Conservation (phyloP, 306 rosid species). For the Cucurbita pepo region DNA sequence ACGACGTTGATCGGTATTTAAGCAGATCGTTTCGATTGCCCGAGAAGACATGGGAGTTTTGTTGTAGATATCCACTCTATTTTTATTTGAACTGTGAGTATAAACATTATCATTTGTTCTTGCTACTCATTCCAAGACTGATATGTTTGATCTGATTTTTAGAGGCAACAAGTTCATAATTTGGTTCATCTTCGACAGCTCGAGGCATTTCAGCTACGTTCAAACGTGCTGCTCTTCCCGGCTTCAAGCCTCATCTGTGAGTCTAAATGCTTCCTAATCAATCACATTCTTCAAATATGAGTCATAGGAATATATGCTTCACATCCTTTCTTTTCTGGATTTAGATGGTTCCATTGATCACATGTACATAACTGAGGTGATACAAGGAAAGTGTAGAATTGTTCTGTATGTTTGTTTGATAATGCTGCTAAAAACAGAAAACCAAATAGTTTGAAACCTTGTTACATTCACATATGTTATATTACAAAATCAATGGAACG, state of each 20-base stretch:
- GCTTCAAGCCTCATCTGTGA: constrained; percentile 2
- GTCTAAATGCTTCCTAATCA: background rate
- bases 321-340: background rate
- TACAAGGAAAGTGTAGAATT: background rate
- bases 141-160: background rate
- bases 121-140: background rate
- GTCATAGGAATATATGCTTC: background rate
- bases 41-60: background rate
- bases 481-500: no score
- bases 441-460: background rate
- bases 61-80: background rate
- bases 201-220: background rate
- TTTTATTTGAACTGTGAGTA: constrained; percentile 1
- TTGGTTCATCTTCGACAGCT: background rate
- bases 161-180: background rate
- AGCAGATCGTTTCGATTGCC: background rate
- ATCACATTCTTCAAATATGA: background rate
- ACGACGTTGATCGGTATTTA: background rate
- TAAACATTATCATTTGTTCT: background rate
- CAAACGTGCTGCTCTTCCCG: background rate
- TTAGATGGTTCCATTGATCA: background rate
- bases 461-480: background rate
- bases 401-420: background rate
- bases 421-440: background rate
- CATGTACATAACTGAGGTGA: background rate